phyloP scores from a whole-genome alignment of 2,329 filamentous ascomycete genomes.

The Ophiostoma novo-ulmi region DNA sequence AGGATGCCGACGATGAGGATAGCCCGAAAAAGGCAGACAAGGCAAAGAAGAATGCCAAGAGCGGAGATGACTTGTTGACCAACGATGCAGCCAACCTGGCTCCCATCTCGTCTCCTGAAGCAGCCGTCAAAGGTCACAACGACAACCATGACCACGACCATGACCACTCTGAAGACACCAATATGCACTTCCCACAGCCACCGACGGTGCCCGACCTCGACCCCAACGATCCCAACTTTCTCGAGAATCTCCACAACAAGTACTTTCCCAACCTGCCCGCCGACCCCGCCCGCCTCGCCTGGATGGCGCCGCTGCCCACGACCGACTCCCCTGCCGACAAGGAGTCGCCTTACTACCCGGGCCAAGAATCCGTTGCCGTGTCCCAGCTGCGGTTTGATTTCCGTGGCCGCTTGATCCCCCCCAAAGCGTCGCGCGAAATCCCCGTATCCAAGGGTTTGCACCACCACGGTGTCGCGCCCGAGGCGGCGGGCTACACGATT shows the following conservation, averaged over 20 bases:
- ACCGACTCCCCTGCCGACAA: slow-evolving; percentile 59
- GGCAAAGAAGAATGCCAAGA: slow-evolving; percentile 9
- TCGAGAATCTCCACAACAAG: slow-evolving; percentile 77
- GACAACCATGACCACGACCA: slow-evolving; percentile 29
- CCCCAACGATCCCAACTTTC: slow-evolving; percentile 75
- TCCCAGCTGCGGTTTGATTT: slow-evolving; percentile 86
- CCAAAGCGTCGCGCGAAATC: slow-evolving; percentile 65
- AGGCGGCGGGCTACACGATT: slow-evolving; percentile 91
- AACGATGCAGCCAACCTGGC: slow-evolving; percentile 37
- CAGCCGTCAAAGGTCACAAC: slow-evolving; percentile 19
- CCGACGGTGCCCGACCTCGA: slow-evolving; percentile 65
- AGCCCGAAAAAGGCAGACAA: slow-evolving; percentile 8
- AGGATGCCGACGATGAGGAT: slow-evolving; percentile 10
- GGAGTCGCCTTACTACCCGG: slow-evolving; percentile 76
- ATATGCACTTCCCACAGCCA: slow-evolving; percentile 58
- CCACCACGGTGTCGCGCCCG: slow-evolving; percentile 87
- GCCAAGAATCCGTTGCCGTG: slow-evolving; percentile 64
- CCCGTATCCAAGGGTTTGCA: slow-evolving; percentile 77
- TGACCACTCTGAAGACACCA: slow-evolving; percentile 28
- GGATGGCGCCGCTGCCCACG: slow-evolving; percentile 74
- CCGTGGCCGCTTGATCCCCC: slow-evolving; percentile 71
- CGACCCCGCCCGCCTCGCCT: slow-evolving; percentile 79
- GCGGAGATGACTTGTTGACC: background rate
- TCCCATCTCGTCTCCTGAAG: slow-evolving; percentile 34
- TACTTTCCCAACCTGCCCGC: slow-evolving; percentile 88